Conservation (phyloP, 768 basidiomycete genomes). For the Lentinula lateritia region DNA sequence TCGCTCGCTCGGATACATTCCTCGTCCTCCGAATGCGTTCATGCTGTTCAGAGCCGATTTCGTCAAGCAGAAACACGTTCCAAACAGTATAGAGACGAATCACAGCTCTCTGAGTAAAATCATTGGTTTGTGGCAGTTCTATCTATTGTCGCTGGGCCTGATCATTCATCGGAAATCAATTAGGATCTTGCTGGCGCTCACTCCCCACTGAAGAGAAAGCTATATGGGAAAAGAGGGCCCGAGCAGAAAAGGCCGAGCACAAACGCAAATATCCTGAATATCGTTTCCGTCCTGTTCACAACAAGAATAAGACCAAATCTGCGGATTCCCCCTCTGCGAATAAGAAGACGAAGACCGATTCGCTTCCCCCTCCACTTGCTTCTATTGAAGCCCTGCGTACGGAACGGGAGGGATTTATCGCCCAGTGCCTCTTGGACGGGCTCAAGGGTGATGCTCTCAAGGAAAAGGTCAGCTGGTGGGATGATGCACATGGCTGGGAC, state of each 20-base stretch:
- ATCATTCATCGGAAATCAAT: neutral
- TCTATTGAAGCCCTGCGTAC: conserved; percentile 4
- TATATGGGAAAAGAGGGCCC: conserved; percentile 69
- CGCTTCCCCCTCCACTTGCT: conserved; percentile 6
- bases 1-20: conserved; percentile 59
- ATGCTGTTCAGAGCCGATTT: conserved; percentile 84
- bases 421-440: conserved; percentile 7
- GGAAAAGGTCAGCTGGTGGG: neutral
- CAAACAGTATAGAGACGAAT: conserved; percentile 72
- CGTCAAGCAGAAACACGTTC: conserved; percentile 74
- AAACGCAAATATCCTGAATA: conserved; percentile 65
- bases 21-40: conserved; percentile 80
- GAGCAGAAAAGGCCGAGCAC: conserved; percentile 70
- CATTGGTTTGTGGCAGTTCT: conserved; percentile 41
- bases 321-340: conserved; percentile 8
- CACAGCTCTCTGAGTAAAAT: conserved; percentile 73
- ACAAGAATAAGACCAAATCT: conserved; percentile 40
- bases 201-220: conserved; percentile 68
- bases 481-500: neutral
- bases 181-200: conserved; percentile 71
- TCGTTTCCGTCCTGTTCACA: conserved; percentile 49
- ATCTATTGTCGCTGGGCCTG: conserved; percentile 11
- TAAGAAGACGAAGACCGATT: neutral
- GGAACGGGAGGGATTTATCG: neutral
- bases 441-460: conserved; percentile 4